Evolutionary conservation across 129 eudicot species (phyloP), one percentile per base, ranked within the genome.

Genomic region (Oenanthe sinensis): DNA sequence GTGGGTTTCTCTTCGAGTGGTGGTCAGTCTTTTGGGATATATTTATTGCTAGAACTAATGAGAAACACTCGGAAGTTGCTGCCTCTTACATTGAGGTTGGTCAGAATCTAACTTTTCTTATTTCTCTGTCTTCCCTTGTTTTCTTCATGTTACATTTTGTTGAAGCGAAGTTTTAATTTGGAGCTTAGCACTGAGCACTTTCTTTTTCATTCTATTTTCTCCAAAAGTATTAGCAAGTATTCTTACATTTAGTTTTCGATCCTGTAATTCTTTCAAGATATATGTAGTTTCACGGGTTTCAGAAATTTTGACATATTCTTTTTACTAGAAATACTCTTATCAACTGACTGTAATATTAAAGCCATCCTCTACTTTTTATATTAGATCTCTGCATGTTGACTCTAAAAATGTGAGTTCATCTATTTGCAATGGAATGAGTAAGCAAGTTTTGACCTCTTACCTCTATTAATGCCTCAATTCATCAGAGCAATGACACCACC

Each of bases 21-120:
- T 78, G 85, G 85, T 83, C 85, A 6, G 85, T 83, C 8, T 83
- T 83, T 83, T 83, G 85, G 85, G 85, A 84, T 74, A 84, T 84
- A 49, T 84, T 84, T 75, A 84, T 84, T 71, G 84, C 87, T 47
- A 81, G 84, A 70, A 84, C 87, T 37, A 84, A 84, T 81, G 87
- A 84, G 43, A 84, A 84, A 71, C 87, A 84, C 77, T 84, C 87
- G 2, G 84, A 81, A 43, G 82, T 79, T 26, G 87, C 87, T 6
- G 87, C 84, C 4, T 81, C 84, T 14, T 84, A 84, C 70, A 77
- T 84, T 73, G 87, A 84, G 87, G 87, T 80, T 44, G 37, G 75
- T 37, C 70, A 74, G 67, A 50, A 33, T 48, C 67, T 37, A 40
- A 43, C 44, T 15, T 75, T 75, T 10, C 2, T 26, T 36, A 47